Evolutionary conservation across 2,329 filamentous ascomycete species (phyloP).

Genomic region (Aspergillus neotritici): DNA sequence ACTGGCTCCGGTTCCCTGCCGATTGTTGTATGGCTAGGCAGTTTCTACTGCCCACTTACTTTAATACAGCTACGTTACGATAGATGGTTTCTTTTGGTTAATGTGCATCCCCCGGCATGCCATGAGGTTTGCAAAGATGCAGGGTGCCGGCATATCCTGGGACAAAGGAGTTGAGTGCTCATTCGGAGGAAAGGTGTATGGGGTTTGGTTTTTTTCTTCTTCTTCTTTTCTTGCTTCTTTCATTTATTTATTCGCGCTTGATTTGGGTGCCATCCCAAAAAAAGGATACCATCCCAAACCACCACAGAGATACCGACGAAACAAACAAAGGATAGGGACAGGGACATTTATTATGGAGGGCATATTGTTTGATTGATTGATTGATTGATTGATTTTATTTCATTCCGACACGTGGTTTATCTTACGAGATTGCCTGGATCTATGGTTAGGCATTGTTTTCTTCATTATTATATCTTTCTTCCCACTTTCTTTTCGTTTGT

Average conservation of each 20-base stretch:
- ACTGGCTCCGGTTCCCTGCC: neutral
- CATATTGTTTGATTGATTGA: constrained; percentile 2
- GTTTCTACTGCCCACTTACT: neutral
- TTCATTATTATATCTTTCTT: no score
- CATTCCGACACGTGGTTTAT: neutral
- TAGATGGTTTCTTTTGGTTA: constrained; percentile 20
- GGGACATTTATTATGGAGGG: constrained; percentile 1
- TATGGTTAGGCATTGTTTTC: no score
- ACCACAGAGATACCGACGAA: no score
- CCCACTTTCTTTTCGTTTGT: no score
- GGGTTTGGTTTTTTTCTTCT: constrained; percentile 5
- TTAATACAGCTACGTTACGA: constrained; percentile 12
- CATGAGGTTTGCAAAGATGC: neutral
- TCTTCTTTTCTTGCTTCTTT: constrained; percentile 8
- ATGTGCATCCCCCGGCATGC: constrained; percentile 10
- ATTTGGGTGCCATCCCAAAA: neutral
- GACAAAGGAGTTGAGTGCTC: constrained; percentile 1
- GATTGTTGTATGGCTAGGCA: constrained; percentile 3
- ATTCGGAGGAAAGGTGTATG: neutral
- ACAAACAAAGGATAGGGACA: no score
- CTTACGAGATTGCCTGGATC: no score
- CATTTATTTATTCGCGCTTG: constrained; percentile 9
- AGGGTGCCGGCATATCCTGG: neutral
- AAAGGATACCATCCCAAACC: no score
- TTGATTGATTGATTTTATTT: neutral